These are phyloP conservation scores for Wickerhamiella hasegawae DNA, from an alignment of 805 yeast species.

Conservation along the genomic window DNA sequence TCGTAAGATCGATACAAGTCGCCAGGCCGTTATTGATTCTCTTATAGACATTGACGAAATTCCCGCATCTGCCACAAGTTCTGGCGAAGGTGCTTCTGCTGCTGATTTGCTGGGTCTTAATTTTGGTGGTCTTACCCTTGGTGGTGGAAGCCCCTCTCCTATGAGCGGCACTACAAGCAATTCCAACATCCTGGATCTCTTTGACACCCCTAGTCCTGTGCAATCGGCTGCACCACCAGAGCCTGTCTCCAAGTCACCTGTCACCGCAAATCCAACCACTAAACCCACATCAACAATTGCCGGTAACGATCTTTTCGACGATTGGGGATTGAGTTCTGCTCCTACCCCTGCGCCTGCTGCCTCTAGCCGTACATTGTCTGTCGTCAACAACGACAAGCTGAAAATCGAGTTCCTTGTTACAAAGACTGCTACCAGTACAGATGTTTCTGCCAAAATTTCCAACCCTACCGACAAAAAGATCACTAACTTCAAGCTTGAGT, in stretches of 20 bases:
- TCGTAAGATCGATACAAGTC: constrained; percentile 18
- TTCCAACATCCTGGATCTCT: constrained; percentile 1
- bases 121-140: constrained; percentile 27
- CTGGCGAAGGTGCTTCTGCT: constrained; percentile 18
- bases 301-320: too few relatives aligned
- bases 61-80: constrained; percentile 13
- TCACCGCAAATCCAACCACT: constrained; percentile 1
- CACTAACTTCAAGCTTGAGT: constrained; percentile 36
- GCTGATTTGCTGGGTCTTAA: constrained; percentile 54
- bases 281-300: too few relatives aligned
- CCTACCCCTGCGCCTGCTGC: constrained; percentile 10
- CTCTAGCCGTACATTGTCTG: constrained; percentile 1
- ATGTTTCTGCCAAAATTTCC: constrained; percentile 35
- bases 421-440: constrained; percentile 25
- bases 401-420: constrained; percentile 32
- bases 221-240: constrained; percentile 20
- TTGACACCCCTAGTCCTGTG: constrained; percentile 11
- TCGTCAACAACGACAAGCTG: constrained; percentile 23
- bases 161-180: constrained; percentile 4
- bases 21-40: constrained; percentile 29
- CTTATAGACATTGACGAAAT: constrained; percentile 67
- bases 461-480: constrained; percentile 32
- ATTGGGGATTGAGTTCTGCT: constrained; percentile 7
- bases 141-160: constrained; percentile 26
- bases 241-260: constrained; percentile 5